phyloP scores from a whole-genome alignment of 179 eudicot genomes.

The Actinidia chinensis region DNA sequence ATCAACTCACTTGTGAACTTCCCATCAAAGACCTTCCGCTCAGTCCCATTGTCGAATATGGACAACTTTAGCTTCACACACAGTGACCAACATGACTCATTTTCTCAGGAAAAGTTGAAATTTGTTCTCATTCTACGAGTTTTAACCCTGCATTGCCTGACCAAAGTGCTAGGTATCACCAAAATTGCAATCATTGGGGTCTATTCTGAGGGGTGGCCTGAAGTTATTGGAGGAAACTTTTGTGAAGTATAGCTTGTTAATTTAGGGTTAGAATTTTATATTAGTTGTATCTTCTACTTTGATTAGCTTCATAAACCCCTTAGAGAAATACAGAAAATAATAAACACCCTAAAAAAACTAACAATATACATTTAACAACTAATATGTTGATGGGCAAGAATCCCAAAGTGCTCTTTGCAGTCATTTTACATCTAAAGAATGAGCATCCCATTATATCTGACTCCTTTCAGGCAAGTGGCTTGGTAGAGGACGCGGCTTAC shows the following conservation, averaged over 20 bases:
- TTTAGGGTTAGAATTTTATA: no score
- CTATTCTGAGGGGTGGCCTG: conserved; percentile 34
- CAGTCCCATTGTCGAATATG: conserved; percentile 32
- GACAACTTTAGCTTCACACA: conserved; percentile 38
- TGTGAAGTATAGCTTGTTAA: no score
- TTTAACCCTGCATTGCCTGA: conserved; percentile 26
- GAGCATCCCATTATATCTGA: conserved; percentile 35
- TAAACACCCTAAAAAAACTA: no score
- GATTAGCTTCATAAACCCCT: no score
- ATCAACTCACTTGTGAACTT: conserved; percentile 31
- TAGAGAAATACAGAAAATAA: no score
- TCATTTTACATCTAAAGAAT: conserved; percentile 34
- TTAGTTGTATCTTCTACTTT: no score
- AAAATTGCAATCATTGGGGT: conserved; percentile 36
- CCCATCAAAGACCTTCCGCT: conserved; percentile 23
- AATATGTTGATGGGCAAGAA: conserved; percentile 42
- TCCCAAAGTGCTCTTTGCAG: conserved; percentile 36
- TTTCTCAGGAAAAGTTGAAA: conserved; percentile 14
- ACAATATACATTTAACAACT: no score
- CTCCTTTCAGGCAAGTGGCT: conserved; percentile 44
- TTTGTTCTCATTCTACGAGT: conserved; percentile 26
- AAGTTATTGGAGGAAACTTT: conserved; percentile 25
- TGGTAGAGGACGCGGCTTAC: conserved; percentile 39
- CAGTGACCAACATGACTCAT: conserved; percentile 33
- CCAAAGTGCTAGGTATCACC: no score